A percentile compares a stretch with the other conserved stretches of the same genome.
Evolutionary conservation across 1,284 basidiomycete species (phyloP).

Genomic region (Leccinum subrobustum): DNA sequence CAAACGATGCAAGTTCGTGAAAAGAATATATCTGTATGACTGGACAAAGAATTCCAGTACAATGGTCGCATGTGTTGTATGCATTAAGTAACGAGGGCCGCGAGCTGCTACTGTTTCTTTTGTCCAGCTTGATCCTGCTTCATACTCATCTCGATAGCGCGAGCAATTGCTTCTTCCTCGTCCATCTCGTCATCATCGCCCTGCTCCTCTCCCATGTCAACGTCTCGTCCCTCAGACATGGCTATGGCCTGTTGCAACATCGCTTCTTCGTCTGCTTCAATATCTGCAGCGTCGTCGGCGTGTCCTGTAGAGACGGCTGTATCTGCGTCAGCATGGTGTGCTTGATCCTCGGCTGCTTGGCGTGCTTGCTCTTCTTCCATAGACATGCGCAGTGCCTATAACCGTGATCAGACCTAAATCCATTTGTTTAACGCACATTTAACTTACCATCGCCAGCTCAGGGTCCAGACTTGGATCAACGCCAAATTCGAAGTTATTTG

Average conservation of each 20-base stretch:
- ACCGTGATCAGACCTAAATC: conserved; percentile 3
- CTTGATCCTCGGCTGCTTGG: conserved; percentile 60
- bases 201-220: conserved; percentile 38
- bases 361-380: conserved; percentile 96
- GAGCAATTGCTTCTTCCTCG: conserved; percentile 55
- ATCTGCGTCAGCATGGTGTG: conserved; percentile 35
- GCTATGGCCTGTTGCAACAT: conserved; percentile 65
- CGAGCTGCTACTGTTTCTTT: conserved; percentile 29
- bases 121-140: conserved; percentile 41
- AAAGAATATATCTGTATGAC: conserved; percentile 4
- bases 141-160: conserved; percentile 63
- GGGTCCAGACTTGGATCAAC: conserved; percentile 96
- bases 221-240: conserved; percentile 49
- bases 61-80: conserved; percentile 1
- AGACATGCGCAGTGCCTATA: conserved; percentile 92
- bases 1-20: background rate
- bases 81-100: background rate
- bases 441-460: conserved; percentile 89
- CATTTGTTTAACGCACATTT: background rate
- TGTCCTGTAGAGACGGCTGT: conserved; percentile 27
- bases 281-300: conserved; percentile 35
- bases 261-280: conserved; percentile 66
- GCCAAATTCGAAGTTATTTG: conserved; percentile 80
- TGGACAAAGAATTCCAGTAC: background rate
- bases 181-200: conserved; percentile 47